These are phyloP conservation scores for Lodderomyces metapsilosis DNA, from an alignment of 1,139 yeast genomes.

Conservation along the genomic window DNA sequence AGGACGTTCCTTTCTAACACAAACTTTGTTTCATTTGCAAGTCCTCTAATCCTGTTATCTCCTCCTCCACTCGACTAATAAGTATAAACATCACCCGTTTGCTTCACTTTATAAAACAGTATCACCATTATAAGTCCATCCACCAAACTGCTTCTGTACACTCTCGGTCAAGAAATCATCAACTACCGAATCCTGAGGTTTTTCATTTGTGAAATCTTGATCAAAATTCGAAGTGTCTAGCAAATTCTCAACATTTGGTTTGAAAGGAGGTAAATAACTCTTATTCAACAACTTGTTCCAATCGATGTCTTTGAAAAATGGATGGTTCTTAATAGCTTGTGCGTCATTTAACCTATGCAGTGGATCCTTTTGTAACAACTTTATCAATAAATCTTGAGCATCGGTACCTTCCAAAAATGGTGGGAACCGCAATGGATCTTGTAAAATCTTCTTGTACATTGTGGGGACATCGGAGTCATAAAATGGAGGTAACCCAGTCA, in stretches of 20 bases:
- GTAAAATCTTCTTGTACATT: conserved; percentile 91
- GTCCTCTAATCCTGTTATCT: too few relatives aligned
- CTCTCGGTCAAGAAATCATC: conserved; percentile 86
- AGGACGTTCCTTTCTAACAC: neutral
- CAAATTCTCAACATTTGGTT: conserved; percentile 85
- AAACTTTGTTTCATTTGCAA: too few relatives aligned
- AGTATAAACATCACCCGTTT: neutral
- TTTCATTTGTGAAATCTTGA: conserved; percentile 86
- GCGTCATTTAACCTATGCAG: conserved; percentile 79
- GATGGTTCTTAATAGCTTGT: conserved; percentile 77
- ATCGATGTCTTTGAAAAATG: conserved; percentile 86
- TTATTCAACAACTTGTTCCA: conserved; percentile 84
- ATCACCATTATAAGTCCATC: conserved; percentile 94
- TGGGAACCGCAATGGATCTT: conserved; percentile 87
- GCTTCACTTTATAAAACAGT: conserved; percentile 16
- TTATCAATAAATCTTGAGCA: conserved; percentile 78
- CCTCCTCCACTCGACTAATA: too few relatives aligned
- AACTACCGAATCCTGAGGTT: conserved; percentile 93
- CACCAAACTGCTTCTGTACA: conserved; percentile 96
- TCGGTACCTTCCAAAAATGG: conserved; percentile 77
- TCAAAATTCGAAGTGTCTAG: conserved; percentile 92
- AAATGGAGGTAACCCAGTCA: conserved; percentile 94
- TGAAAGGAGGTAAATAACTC: conserved; percentile 93
- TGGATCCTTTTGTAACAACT: conserved; percentile 85
- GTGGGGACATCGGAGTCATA: conserved; percentile 92